Conservation (phyloP, 1,284 basidiomycete genomes). For the Crepidotus sp. region DNA sequence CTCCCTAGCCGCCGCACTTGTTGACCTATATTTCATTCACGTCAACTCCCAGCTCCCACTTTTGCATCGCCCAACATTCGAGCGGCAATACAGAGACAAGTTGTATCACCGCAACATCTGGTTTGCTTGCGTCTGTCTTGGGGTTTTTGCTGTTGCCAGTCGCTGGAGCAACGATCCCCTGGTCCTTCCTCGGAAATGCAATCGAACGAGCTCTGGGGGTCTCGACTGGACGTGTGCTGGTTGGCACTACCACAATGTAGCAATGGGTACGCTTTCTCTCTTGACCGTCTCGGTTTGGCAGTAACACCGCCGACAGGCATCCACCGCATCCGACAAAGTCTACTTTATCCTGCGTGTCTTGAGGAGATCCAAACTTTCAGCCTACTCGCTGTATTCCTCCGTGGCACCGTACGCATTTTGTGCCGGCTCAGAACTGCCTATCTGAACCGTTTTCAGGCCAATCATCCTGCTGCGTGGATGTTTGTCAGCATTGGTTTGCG, state of each 20-base stretch:
- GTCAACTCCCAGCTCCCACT: conserved; percentile 52
- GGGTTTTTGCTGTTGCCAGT: conserved; percentile 66
- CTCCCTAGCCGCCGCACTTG: conserved; percentile 47
- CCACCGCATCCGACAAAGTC: conserved; percentile 44
- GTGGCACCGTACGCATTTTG: conserved; percentile 9
- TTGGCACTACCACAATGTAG: conserved; percentile 56
- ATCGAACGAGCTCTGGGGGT: conserved; percentile 19
- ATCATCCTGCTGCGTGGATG: conserved; percentile 44
- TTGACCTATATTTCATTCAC: conserved; percentile 59
- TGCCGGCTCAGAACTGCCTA: too few species aligned
- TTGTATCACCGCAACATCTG: conserved; percentile 49
- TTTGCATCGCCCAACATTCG: conserved; percentile 62
- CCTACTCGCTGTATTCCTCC: conserved; percentile 25
- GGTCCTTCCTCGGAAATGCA: conserved; percentile 36
- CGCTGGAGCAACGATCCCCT: conserved; percentile 60
- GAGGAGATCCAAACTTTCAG: conserved; percentile 65
- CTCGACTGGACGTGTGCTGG: conserved; percentile 50
- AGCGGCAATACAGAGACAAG: conserved; percentile 45
- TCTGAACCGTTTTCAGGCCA: not conserved
- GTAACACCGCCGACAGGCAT: conserved; percentile 29
- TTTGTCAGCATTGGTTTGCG: conserved; percentile 60
- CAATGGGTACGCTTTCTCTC: conserved; percentile 31
- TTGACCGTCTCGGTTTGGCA: not conserved
- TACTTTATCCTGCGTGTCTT: conserved; percentile 57
- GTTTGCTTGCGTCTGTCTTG: conserved; percentile 47